Base-by-base conservation (phyloP, 2,329 filamentous ascomycete species). In the Metarhizium brunneum region DNA sequence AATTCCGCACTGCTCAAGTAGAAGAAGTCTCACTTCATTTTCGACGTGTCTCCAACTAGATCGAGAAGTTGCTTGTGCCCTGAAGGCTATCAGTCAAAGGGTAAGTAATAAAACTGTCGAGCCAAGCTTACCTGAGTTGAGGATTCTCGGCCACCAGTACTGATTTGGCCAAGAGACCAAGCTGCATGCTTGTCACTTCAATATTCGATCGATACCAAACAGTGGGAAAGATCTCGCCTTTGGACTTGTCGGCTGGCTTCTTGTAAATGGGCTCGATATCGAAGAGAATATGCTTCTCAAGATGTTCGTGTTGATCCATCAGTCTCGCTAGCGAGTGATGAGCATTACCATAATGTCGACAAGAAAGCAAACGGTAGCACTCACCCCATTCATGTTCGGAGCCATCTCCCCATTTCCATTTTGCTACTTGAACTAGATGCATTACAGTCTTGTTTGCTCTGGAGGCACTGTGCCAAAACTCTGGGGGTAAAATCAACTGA, bases 91-190 rank as follows among this genome's bases (percentile, higher is more conserved):
- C 11, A 20, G 42, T 14, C 18, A 18, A 10, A 2, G 42, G 8
- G 10, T 20, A 2, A 11, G 35, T 11, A 14, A 3, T 25, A 1
- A 36, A n/a, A 16, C 14, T 6, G 2, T 8, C 2, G n/a, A 20
- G 42, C 2, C 7, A 35, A 11, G 47, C 66, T 8, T 62, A 72
- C 71, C 63, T 67, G 2, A 73, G 56, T 36, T 63, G 67, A 0
- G 71, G 71, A 48, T 73, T 70, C 60, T 73, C 71, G 0, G 71
- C 71, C 48, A 71, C 66, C 3, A 73, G 64, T 16, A 73, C 69
- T 54, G 71, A 71, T 52, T 68, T 71, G 2, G 69, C 69, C 55
- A 73, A 69, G 51, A 73, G 68, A 50, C 66, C 66, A 20, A 73
- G 69, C 56, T 73, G 71, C 55, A 71, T 66, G 56, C 65, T 72